Percentiles rank a stretch among this genome's conserved stretches.
phyloP scores from a whole-genome alignment of 2,329 filamentous ascomycete genomes.

The Rutstroemia sp. region DNA sequence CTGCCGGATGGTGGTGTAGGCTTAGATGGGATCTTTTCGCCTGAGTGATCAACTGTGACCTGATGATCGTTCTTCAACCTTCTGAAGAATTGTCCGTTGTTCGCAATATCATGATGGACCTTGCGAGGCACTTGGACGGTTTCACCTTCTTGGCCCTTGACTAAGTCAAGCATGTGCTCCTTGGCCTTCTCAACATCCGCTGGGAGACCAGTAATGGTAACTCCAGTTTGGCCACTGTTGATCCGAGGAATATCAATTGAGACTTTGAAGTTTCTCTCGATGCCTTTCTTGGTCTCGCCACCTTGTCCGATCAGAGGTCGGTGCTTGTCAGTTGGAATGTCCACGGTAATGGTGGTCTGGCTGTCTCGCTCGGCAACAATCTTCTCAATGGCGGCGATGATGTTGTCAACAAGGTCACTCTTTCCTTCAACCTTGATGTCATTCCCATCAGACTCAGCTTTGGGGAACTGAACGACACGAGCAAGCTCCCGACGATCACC shows the following conservation, averaged over 20 bases:
- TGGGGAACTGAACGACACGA: constrained; percentile 90
- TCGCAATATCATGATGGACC: constrained; percentile 76
- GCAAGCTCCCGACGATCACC: constrained; percentile 77
- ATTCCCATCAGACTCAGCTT: constrained; percentile 74
- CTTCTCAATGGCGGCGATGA: constrained; percentile 71
- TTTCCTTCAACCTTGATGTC: constrained; percentile 85
- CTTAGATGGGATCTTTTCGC: constrained; percentile 67
- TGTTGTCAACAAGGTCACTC: constrained; percentile 78
- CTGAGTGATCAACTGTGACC: constrained; percentile 87
- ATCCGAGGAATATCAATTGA: constrained; percentile 87
- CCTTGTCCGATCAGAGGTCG: constrained; percentile 84
- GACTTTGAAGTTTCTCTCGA: constrained; percentile 82
- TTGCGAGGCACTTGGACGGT: constrained; percentile 76
- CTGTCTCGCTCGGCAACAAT: constrained; percentile 79
- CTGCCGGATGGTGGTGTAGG: constrained; percentile 50
- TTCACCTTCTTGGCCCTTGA: constrained; percentile 84
- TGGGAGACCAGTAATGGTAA: constrained; percentile 78
- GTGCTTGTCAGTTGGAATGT: constrained; percentile 86
- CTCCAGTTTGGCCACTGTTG: constrained; percentile 71
- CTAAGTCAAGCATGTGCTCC: constrained; percentile 68
- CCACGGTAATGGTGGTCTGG: constrained; percentile 69
- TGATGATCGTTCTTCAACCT: constrained; percentile 77
- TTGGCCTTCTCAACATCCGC: constrained; percentile 79
- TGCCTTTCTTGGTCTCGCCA: constrained; percentile 74
- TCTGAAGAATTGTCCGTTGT: constrained; percentile 91